Evolutionary conservation across 164 flowering plant species (phyloP), one percentile per base, ranked within the genome.

Genomic region (Annona squamosa): DNA sequence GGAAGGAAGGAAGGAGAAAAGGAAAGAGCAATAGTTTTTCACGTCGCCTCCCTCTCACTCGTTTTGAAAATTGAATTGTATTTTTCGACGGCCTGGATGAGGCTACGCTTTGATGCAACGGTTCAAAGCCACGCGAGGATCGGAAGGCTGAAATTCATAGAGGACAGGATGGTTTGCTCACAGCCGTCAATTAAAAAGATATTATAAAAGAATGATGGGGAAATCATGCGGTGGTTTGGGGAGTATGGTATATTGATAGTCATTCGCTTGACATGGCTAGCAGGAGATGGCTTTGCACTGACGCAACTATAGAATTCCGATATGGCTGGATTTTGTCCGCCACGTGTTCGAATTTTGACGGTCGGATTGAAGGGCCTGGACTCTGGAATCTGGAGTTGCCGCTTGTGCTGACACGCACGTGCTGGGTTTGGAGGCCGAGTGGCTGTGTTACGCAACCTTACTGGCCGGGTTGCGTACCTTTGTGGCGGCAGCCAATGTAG

Each of bases 31-130:
- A 10, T 10, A 9, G 13, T 7, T 16, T 45, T 13, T 68, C 65
- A 5, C 41, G 17, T 57, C 68, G 69, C 78, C 81, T 79, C 90
- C 82, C 90, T 84, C 91, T 84, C 89, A 85, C 78, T 73, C 65
- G 75, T 81, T 84, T 89, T 89, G 85, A 86, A 86, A 87, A 84
- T 85, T 87, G 83, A 85, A 84, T 83, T 81, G 72, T 72, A 78
- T 19, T 80, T 77, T 81, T 84, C 59, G 78, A 89, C 84, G 90
- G 92, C 74, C n/a, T 26, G 87, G 81, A 85, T 48, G 4, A 17
- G 67, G 2, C 4, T 69, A 2, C 0, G 3, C 6, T 41, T 17
- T 1, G 12, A 88, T 85, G 86, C 0, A 61, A 83, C 86, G 89
- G 86, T 70, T 0, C 2, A 1, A 6, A 5, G 43, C 41, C 62